A percentile compares a stretch with the other conserved stretches of the same genome.
These are phyloP conservation scores for Schizophyllum amplum DNA, from an alignment of 1,284 basidiomycete species.

Conservation along the genomic window DNA sequence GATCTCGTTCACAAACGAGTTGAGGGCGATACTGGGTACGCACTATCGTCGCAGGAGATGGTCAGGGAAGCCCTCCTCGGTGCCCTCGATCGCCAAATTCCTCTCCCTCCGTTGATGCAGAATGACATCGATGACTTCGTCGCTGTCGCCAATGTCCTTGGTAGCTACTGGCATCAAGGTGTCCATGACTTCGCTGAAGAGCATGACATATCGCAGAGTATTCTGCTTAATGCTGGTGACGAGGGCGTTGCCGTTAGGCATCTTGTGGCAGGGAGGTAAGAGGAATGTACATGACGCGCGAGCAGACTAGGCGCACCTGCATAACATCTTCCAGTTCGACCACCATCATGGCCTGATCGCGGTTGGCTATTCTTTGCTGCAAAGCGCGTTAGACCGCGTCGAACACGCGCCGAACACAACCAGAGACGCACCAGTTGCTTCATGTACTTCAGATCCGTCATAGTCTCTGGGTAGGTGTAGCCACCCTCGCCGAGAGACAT, in stretches of 20 bases:
- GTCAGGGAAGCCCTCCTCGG: slow-evolving; percentile 74
- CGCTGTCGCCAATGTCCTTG: slow-evolving; percentile 80
- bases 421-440: slow-evolving; percentile 66
- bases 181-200: slow-evolving; percentile 92
- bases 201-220: slow-evolving; percentile 81
- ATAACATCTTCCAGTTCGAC: slow-evolving; percentile 80
- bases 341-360: slow-evolving; percentile 79
- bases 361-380: slow-evolving; percentile 88
- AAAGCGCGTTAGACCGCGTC: slow-evolving; percentile 15
- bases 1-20: slow-evolving; percentile 15
- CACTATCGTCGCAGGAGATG: slow-evolving; percentile 93
- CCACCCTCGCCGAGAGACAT: slow-evolving; percentile 58
- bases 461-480: slow-evolving; percentile 32
- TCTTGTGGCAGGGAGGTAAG: slow-evolving; percentile 44
- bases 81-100: slow-evolving; percentile 69
- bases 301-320: slow-evolving; percentile 44
- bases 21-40: slow-evolving; percentile 26
- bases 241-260: slow-evolving; percentile 49
- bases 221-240: slow-evolving; percentile 77
- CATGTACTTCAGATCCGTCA: slow-evolving; percentile 73
- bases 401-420: slow-evolving; percentile 20
- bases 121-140: slow-evolving; percentile 93
- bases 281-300: slow-evolving; percentile 6
- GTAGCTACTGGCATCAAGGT: slow-evolving; percentile 80
- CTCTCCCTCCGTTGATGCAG: slow-evolving; percentile 87